Percentiles rank a stretch among this genome's conserved stretches.
Evolutionary conservation across 2,329 filamentous ascomycete species (phyloP).

Genomic region (Exophiala viscosa): DNA sequence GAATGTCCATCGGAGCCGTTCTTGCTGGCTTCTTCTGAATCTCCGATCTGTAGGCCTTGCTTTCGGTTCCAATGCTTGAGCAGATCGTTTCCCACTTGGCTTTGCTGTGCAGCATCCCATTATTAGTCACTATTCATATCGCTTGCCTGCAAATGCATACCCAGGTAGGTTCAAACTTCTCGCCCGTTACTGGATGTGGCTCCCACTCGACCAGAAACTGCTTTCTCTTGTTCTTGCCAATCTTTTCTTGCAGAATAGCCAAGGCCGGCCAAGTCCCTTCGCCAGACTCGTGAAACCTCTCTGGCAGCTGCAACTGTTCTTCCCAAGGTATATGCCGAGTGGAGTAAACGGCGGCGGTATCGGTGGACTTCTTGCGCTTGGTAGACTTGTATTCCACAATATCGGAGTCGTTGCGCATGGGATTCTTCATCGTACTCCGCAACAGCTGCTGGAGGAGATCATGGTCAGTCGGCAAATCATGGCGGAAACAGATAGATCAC

Average conservation of each 20-base stretch:
- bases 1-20: slow-evolving; percentile 6
- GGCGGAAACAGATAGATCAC: not conserved
- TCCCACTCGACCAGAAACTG: slow-evolving; percentile 26
- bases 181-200: slow-evolving; percentile 18
- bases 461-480: slow-evolving; percentile 17
- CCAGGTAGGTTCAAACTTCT: slow-evolving; percentile 26
- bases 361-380: slow-evolving; percentile 19
- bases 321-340: slow-evolving; percentile 15
- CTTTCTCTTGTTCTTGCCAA: slow-evolving; percentile 13
- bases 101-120: too few relatives aligned
- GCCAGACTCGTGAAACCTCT: slow-evolving; percentile 8
- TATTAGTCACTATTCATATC: too few relatives aligned
- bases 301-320: slow-evolving; percentile 17
- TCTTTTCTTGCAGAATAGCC: slow-evolving; percentile 36
- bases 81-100: slow-evolving; percentile 2
- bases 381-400: slow-evolving; percentile 10
- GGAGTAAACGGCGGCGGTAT: not conserved
- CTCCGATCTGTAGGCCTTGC: not conserved
- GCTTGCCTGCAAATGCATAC: slow-evolving; percentile 5
- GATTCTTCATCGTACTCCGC: slow-evolving; percentile 24
- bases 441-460: slow-evolving; percentile 7
- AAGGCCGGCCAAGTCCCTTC: slow-evolving; percentile 18
- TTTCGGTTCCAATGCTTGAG: slow-evolving; percentile 4
- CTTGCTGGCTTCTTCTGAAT: not conserved
- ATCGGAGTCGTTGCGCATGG: slow-evolving; percentile 2